These are phyloP conservation scores for Posidonia oceanica DNA, from an alignment of 116 monocot species.

Conservation along the genomic window DNA sequence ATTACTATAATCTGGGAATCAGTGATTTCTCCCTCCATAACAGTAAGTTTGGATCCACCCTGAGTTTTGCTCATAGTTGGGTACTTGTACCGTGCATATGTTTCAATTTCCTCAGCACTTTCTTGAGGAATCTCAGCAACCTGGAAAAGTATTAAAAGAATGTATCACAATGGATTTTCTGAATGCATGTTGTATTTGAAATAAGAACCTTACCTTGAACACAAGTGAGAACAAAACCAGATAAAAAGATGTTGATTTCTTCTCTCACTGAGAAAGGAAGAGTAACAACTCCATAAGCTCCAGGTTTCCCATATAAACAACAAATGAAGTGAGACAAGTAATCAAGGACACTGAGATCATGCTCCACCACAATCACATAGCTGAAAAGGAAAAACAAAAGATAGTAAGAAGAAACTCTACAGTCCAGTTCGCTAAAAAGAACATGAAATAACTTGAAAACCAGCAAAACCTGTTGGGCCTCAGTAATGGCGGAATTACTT, in stretches of 20 bases:
- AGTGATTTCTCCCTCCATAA: slow-evolving; percentile 71
- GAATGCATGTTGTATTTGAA: neutral
- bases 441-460: neutral
- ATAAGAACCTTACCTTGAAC: slow-evolving; percentile 42
- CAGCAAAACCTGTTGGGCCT: slow-evolving; percentile 48
- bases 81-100: slow-evolving; percentile 68
- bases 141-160: slow-evolving; percentile 11
- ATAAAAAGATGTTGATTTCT: slow-evolving; percentile 80
- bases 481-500: slow-evolving; percentile 60
- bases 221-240: slow-evolving; percentile 81
- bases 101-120: slow-evolving; percentile 69
- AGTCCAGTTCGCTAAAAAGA: neutral
- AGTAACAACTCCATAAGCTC: slow-evolving; percentile 82
- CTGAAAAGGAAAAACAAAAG: slow-evolving; percentile 17
- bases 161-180: neutral
- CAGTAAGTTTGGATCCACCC: slow-evolving; percentile 61
- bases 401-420: neutral
- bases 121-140: slow-evolving; percentile 77
- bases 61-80: slow-evolving; percentile 74
- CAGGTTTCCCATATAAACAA: slow-evolving; percentile 77
- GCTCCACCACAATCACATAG: slow-evolving; percentile 90
- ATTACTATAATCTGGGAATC: slow-evolving; percentile 84
- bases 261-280: slow-evolving; percentile 76
- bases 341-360: slow-evolving; percentile 77
- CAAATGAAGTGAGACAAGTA: slow-evolving; percentile 80